Base-by-base conservation (phyloP, 139 green algal species). In the Closterium sp. region DNA sequence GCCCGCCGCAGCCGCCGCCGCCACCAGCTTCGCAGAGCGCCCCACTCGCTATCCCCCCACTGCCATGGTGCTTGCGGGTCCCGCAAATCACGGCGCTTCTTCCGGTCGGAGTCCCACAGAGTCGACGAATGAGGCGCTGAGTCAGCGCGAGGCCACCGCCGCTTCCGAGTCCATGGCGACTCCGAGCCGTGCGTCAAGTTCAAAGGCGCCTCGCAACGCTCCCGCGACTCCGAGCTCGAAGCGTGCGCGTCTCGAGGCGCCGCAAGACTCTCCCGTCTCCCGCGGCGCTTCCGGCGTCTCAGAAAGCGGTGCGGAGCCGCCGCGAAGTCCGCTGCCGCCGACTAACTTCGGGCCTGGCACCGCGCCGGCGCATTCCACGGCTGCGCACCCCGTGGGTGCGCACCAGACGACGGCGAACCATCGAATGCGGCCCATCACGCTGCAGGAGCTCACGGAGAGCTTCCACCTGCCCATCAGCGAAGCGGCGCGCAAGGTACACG, bases 381-480 rank as follows among this genome's bases (percentile, higher is more conserved):
- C n/a, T n/a, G n/a, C n/a, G n/a, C n/a, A n/a, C n/a, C n/a, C n/a
- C n/a, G n/a, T n/a, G n/a, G n/a, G n/a, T n/a, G n/a, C n/a, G n/a
- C n/a, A n/a, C n/a, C n/a, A n/a, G n/a, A n/a, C n/a, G 2, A 16
- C 55, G 55, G 55, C 55, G 55, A 76, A 76, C 12, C 86, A 89
- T 89, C 86, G 86, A 12, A 32, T 33, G n/a, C 30, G 86, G 7
- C 30, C 30, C 23, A 85, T 91, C 23, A 90, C 89, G 16, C 55
- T 91, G 4, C 30, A 31, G 19, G 89, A 91, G 76, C 84, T 91
- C n/a, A 85, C n/a, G 23, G 33, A 33, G 23, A 85, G 94, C 69
- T 95, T 95, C 87, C 93, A 95, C 87, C 76, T 95, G 25, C 93
- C 93, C n/a, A 95, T 95, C 92, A 95, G 93, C 66, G 93, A 95